Evolutionary conservation across 2,329 filamentous ascomycete genomes (phyloP).

Genomic region (Aspergillus tamarii): DNA sequence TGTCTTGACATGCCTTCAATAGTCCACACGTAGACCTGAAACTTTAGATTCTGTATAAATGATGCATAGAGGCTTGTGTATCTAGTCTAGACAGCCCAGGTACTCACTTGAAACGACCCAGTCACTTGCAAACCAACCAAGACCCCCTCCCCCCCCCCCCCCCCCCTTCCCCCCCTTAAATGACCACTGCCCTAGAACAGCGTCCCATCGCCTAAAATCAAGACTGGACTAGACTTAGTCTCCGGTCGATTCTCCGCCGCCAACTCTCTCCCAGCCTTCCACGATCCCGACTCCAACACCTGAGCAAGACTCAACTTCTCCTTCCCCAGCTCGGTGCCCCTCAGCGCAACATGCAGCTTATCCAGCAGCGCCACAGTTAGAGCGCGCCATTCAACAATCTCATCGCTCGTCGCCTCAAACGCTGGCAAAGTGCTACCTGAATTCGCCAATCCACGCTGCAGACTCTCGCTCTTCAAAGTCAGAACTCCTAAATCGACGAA

Average conservation of each 20-base stretch:
- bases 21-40: background rate
- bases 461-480: conserved; percentile 52
- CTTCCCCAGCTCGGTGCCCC: conserved; percentile 37
- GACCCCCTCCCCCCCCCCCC: too few species aligned
- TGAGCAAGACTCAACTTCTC: conserved; percentile 52
- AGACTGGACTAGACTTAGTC: conserved; percentile 41
- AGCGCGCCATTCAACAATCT: conserved; percentile 68
- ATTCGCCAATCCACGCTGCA: conserved; percentile 49
- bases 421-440: conserved; percentile 46
- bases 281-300: conserved; percentile 57
- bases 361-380: conserved; percentile 65
- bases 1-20: background rate
- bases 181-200: conserved; percentile 31
- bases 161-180: too few species aligned
- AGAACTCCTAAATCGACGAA: conserved; percentile 64
- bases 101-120: background rate
- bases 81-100: background rate
- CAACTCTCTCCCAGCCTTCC: conserved; percentile 51
- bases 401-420: conserved; percentile 63
- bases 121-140: background rate
- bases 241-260: conserved; percentile 37
- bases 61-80: background rate
- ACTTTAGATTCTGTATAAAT: background rate
- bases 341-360: conserved; percentile 55
- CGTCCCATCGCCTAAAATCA: conserved; percentile 45